Conservation (phyloP, 1,139 yeast genomes). For the Candida sp. region DNA sequence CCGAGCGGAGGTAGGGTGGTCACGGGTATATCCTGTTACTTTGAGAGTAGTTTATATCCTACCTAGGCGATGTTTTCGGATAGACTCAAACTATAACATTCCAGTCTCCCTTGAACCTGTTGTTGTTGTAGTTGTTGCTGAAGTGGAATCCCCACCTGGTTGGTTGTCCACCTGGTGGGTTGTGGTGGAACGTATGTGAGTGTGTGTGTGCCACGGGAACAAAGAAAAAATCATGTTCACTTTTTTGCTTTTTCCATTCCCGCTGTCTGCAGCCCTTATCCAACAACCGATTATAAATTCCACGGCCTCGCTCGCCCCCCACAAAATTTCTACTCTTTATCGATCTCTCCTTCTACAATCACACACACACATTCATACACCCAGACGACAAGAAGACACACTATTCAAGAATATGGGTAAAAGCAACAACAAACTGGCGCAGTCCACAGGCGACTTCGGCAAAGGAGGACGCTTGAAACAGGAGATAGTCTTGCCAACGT, state of each 20-base stretch:
- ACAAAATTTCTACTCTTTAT: background rate
- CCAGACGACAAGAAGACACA: background rate
- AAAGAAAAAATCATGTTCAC: conserved; percentile 2
- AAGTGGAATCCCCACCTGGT: no score
- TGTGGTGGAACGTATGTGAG: no score
- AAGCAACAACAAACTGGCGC: background rate
- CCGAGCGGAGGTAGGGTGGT: no score
- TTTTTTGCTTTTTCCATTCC: background rate
- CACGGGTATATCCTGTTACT: no score
- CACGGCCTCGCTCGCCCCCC: background rate
- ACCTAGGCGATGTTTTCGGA: no score
- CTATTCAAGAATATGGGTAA: background rate
- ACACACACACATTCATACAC: no score
- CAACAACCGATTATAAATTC: background rate
- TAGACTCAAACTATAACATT: no score
- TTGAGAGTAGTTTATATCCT: no score
- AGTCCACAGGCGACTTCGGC: background rate
- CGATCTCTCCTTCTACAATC: background rate
- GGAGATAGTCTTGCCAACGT: conserved; percentile 35
- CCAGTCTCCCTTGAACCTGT: no score
- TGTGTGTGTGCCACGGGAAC: no score
- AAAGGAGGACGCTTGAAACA: conserved; percentile 8
- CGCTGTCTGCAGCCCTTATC: background rate
- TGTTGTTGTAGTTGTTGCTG: no score
- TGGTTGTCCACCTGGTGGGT: no score